Evolutionary conservation across 306 rosid species (phyloP), one percentile per base, ranked within the genome.

Genomic region (Parietaria judaica): DNA sequence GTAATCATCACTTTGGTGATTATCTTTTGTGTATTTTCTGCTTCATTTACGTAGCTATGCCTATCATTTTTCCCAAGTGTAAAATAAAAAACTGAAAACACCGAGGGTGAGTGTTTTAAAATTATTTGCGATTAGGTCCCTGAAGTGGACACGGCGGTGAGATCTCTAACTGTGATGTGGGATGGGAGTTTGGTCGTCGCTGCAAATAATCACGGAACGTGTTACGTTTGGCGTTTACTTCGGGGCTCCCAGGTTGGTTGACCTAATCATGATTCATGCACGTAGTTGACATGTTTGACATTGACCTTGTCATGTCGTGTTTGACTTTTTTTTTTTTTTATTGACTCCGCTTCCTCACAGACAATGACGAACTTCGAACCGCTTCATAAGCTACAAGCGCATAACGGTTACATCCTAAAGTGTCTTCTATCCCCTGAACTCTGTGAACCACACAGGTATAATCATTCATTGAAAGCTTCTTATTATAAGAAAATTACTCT

Each of bases 121-220:
- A 35, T 50, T 63, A 13, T 36, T 36, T 63, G 52, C 16, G 47
- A 3, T 47, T 81, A 94, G 99, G 99, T 94, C 65, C 99, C 99
- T 50, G 99, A 94, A 79, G 99, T 86, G 66, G 99, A 94, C 69
- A 94, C 97, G 1, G 99, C 97, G 43, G 99, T 94, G 54, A 95
- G 99, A 74, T 94, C 97, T 35, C 73, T 88, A 61, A 94, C 99
- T 37, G 94, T 94, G 45, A 94, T 94, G 99, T 88, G 99, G 99
- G 99, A 94, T 73, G 99, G 99, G 37, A 94, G 95, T 80, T 67
- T 94, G 84, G 99, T 94, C 58, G 99, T 94, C 72, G 97, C 99
- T 46, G 99, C 97, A 76, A 94, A 94, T 86, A 94, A 94, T 79
- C 79, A 84, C 15, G 97, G 99, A 71, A 94, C 97, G 7, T 94